Percentiles rank a stretch among this genome's conserved stretches.
Conservation (phyloP, 441 rosid species). For the Aquilaria agallochum region DNA sequence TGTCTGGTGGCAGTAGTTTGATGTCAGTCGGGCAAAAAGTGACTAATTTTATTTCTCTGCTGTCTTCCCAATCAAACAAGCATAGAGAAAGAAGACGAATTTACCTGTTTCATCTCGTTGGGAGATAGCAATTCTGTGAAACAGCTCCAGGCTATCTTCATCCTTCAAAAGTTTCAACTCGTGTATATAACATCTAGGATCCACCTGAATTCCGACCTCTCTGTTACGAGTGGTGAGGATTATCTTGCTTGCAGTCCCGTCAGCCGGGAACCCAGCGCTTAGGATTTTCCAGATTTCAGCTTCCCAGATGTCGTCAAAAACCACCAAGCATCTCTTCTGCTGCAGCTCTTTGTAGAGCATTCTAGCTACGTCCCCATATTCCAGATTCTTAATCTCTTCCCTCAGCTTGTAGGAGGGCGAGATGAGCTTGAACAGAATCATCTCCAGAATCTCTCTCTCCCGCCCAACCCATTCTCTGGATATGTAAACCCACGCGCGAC, state of each 20-base stretch:
- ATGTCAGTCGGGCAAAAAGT: not conserved
- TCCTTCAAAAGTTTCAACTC: not conserved
- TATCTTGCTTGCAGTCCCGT: not conserved
- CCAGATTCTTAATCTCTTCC: not conserved
- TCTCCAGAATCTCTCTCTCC: no score
- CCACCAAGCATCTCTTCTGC: not conserved
- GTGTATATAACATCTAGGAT: not conserved
- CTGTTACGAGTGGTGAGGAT: not conserved
- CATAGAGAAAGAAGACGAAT: no score
- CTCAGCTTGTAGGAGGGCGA: no score
- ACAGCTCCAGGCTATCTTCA: not conserved
- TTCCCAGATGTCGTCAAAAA: not conserved
- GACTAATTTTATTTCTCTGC: not conserved
- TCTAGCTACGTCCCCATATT: not conserved
- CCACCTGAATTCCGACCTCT: not conserved
- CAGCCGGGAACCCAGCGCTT: not conserved
- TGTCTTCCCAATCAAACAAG: not conserved
- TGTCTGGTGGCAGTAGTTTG: not conserved
- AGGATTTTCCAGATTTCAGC: not conserved
- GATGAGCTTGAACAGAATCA: no score
- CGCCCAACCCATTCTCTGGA: no score
- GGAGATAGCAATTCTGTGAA: not conserved
- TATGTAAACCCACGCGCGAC: no score
- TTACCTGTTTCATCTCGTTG: no score
- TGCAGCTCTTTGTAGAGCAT: not conserved